Evolutionary conservation across 106 monocot species (phyloP).

Genomic region (Vanilla planifolia): DNA sequence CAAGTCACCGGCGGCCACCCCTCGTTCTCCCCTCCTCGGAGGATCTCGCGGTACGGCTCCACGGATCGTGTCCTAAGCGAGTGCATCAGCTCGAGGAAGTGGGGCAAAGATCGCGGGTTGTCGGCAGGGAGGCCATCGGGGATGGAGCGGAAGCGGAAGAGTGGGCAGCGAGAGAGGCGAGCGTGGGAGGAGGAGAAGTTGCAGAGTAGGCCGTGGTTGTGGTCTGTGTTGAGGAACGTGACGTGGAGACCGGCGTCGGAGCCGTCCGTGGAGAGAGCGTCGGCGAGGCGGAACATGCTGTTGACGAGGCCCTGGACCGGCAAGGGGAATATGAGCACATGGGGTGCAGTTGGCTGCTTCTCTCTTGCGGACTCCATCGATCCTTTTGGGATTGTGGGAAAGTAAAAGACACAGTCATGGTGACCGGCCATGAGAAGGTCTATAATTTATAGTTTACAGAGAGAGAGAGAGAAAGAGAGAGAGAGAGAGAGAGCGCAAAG

Average conservation of each 20-base stretch:
- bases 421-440: too few species aligned
- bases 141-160: slow-evolving; percentile 37
- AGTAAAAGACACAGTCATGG: not conserved
- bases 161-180: slow-evolving; percentile 9
- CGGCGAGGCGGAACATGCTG: slow-evolving; percentile 4
- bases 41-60: slow-evolving; percentile 6
- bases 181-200: slow-evolving; percentile 3
- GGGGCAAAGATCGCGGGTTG: not conserved
- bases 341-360: not conserved
- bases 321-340: slow-evolving; percentile 5
- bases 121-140: slow-evolving; percentile 46
- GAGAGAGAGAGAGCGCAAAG: too few species aligned
- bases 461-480: too few species aligned
- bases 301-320: slow-evolving; percentile 1
- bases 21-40: not conserved
- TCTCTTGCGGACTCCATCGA: not conserved
- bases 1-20: slow-evolving; percentile 26
- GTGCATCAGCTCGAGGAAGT: slow-evolving; percentile 10
- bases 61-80: slow-evolving; percentile 16
- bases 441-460: too few species aligned
- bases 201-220: slow-evolving; percentile 21
- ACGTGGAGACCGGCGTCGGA: not conserved
- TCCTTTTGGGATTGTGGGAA: not conserved
- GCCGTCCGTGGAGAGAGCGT: not conserved
- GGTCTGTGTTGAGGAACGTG: slow-evolving; percentile 5